A percentile compares a stretch with the other conserved stretches of the same genome.
phyloP scores from a whole-genome alignment of 495 filamentous ascomycete genomes.

The Hyaloscypha finlandica region DNA sequence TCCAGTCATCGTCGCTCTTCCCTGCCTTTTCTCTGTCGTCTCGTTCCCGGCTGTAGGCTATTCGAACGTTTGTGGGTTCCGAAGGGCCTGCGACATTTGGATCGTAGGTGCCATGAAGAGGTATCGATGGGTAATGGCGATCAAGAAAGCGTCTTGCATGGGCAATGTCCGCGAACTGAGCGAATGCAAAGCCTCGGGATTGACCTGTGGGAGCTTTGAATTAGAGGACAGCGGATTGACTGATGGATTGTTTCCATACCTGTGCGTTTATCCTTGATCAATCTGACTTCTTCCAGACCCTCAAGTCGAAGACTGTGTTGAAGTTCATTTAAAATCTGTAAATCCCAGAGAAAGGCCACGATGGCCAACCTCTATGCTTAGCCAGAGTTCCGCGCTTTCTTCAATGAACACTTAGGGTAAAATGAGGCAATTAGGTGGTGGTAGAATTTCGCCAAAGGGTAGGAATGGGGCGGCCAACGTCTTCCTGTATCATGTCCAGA shows the following conservation, averaged over 20 bases:
- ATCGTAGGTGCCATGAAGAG: slow-evolving; percentile 39
- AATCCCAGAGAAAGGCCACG: slow-evolving; percentile 38
- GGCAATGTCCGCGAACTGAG: slow-evolving; percentile 60
- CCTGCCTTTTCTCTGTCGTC: slow-evolving; percentile 51
- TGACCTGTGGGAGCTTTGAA: slow-evolving; percentile 43
- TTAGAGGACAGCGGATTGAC: slow-evolving; percentile 6
- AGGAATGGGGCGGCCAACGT: slow-evolving; percentile 56
- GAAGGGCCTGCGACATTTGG: slow-evolving; percentile 44
- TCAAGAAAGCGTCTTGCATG: slow-evolving; percentile 69
- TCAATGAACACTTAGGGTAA: slow-evolving; percentile 33
- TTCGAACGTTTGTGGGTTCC: slow-evolving; percentile 58
- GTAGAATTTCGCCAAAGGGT: slow-evolving; percentile 23
- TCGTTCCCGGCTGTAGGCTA: slow-evolving; percentile 59
- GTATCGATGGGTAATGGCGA: slow-evolving; percentile 62
- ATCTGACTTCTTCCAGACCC: slow-evolving; percentile 61
- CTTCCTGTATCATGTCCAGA: slow-evolving; percentile 61
- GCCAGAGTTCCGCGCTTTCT: slow-evolving; percentile 39
- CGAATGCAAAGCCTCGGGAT: slow-evolving; percentile 67
- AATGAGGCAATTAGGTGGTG: slow-evolving; percentile 21
- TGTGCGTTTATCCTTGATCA: slow-evolving; percentile 68
- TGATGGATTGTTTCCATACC: slow-evolving; percentile 45
- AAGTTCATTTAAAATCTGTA: slow-evolving; percentile 66
- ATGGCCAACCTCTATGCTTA: slow-evolving; percentile 44
- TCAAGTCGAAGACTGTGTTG: slow-evolving; percentile 58
- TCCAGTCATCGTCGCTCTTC: slow-evolving; percentile 73